Base-by-base conservation (phyloP, 129 eudicot genomes). In the Chrysanthemum seticuspe region DNA sequence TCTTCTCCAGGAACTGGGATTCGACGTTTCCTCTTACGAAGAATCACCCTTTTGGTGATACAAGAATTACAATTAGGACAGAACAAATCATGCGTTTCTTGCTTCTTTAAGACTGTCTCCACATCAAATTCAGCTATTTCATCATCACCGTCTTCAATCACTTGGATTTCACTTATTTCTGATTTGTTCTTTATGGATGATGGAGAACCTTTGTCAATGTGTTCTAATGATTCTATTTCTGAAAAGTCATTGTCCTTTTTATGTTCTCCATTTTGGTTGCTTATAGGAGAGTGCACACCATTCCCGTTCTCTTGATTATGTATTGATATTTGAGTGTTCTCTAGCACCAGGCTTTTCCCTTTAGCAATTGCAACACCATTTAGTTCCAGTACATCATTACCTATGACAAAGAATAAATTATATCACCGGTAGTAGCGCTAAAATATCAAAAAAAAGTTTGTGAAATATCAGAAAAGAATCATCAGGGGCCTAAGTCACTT, bases 51-150 rank as follows among this genome's bases (percentile, higher is more conserved):
- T 73, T 74, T 84, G 64, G 99, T 94, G 55, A 94, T 94, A 52
- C 99, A 94, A 59, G 96, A 87, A 65, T 90, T 86, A 70, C 99
- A 94, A 62, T 94, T 90, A 59, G 99, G 99, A 76, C 99, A 94
- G 76, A 68, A 94, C 62, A 94, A 69, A 67, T 94, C 97, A 81
- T 94, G 99, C 16, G 99, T 88, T n/a, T 78, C 84, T 72, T 94
- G 99, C 86, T 86, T 78, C 73, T 76, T 70, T 47, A 94, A n/a
- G 8, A 94, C 89, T 5, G 79, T 74, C 70, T 94, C 99, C 76
- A 94, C 91, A 70, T 90, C 97, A 19, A 61, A 73, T 47, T 92
- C 96, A 56, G 73, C 19, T 31, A 57, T 72, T 67, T 83, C 98
- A 47, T 76, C 50, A 23, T 76, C 87, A 68, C 45, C 83, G 10